Evolutionary conservation across 2,329 filamentous ascomycete species (phyloP).

Genomic region (Talaromyces marneffei): DNA sequence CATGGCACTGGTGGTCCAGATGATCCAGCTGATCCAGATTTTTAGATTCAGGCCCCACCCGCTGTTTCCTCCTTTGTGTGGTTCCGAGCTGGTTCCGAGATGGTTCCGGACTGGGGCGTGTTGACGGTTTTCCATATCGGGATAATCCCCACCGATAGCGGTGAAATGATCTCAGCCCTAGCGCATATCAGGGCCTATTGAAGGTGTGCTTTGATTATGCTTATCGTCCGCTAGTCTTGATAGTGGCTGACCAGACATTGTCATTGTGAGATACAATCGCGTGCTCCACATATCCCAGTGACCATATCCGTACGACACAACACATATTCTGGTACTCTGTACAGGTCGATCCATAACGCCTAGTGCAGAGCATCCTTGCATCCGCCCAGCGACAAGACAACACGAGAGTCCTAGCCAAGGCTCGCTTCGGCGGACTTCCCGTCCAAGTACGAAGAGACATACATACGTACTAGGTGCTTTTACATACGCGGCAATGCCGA

Average conservation of each 20-base stretch:
- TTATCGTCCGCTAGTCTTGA: not conserved
- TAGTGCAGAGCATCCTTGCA: conserved; percentile 4
- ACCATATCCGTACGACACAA: not conserved
- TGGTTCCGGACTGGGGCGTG: not conserved
- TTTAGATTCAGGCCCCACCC: not conserved
- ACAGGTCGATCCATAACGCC: not conserved
- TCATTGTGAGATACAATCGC: too few relatives aligned
- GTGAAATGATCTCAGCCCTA: not conserved
- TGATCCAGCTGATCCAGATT: not conserved
- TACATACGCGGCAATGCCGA: not conserved
- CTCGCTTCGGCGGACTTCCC: not conserved
- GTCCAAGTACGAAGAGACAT: not conserved
- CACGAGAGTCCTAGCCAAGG: not conserved
- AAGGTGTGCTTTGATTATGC: too few relatives aligned
- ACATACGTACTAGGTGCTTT: not conserved
- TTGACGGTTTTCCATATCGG: not conserved
- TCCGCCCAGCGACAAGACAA: not conserved
- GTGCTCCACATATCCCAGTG: not conserved
- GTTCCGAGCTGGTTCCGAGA: too few relatives aligned
- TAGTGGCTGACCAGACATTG: not conserved
- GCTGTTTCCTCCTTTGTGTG: not conserved
- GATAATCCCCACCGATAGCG: not conserved
- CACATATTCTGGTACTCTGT: too few relatives aligned
- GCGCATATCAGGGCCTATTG: not conserved
- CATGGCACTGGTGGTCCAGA: too few relatives aligned